Evolutionary conservation across 1,284 basidiomycete species (phyloP), one percentile per base, ranked within the genome.

Genomic region (Vanrija humicola): DNA sequence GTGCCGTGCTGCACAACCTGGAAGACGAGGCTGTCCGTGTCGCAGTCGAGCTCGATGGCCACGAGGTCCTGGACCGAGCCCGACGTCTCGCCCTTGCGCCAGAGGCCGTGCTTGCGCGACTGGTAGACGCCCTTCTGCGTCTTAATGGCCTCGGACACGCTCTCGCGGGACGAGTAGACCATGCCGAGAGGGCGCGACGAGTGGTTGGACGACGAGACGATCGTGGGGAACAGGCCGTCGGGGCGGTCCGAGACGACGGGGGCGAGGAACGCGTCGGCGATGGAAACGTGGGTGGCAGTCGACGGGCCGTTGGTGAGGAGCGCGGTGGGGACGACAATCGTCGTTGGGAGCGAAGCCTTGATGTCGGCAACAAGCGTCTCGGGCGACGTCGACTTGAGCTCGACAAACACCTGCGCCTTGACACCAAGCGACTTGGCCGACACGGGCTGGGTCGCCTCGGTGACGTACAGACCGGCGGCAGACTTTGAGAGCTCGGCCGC

Each of bases 1-100:
- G 84, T 79, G 6, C 90, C 90, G 65, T 89, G 85, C 79, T 99
- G 96, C 45, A 91, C 79, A 48, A 98, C 95, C 56, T 85, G 84
- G 77, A 96, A 96, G 73, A 97, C 88, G 52, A 99, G 79, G 40
- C 89, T 85, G 75, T 99, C 96, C 0, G 84, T 83, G 76, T 99
- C 96, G 76, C 96, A 99, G 77, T 99, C 96, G 38, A 88, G 76
- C 23, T 86, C 82, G 63, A 99, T 88, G 64, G 83, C 81, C 18
- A 93, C 80, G 52, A 98, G 83, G 39, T 90, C 84, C 72, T 99
- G 96, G 1, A 88, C 92, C 9, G 94, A 88, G 23, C 96, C 96
- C 19, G 89, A 93, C 0, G 93, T 96, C 76, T 91, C 94, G 23
- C 96, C 96, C 76, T 99, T 99, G 59, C 89, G 82, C 96, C 96